These are phyloP conservation scores for Rhodocollybia butyracea DNA, from an alignment of 768 basidiomycete genomes.

Conservation along the genomic window DNA sequence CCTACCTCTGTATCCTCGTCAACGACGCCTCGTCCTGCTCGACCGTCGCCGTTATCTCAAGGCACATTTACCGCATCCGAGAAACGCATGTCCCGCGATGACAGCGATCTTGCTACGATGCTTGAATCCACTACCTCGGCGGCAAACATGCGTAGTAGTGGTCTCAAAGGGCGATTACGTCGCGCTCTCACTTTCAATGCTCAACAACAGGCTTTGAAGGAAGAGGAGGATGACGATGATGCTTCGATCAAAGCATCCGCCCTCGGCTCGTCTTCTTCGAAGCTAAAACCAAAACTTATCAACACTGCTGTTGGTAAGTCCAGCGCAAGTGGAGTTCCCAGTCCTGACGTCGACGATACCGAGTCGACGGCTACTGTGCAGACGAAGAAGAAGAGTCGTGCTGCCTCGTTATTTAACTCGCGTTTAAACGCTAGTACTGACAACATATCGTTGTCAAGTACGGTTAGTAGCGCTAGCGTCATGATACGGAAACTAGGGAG, in stretches of 20 bases:
- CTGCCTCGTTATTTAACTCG: conserved; percentile 81
- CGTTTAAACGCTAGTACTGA: conserved; percentile 86
- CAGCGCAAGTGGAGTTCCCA: conserved; percentile 18
- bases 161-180: conserved; percentile 74
- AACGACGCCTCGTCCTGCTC: conserved; percentile 36
- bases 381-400: conserved; percentile 70
- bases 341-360: conserved; percentile 36
- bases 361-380: conserved; percentile 42
- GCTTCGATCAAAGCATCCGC: conserved; percentile 35
- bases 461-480: conserved; percentile 91
- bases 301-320: conserved; percentile 24
- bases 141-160: conserved; percentile 47
- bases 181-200: conserved; percentile 71
- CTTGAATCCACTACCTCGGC: conserved; percentile 35
- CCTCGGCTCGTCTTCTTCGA: conserved; percentile 21
- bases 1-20: conserved; percentile 21
- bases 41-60: conserved; percentile 72
- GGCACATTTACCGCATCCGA: conserved; percentile 60
- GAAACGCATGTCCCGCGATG: conserved; percentile 76
- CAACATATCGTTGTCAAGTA: conserved; percentile 93
- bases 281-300: conserved; percentile 32
- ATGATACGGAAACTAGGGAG: conserved; percentile 95
- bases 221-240: conserved; percentile 47
- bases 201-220: conserved; percentile 45
- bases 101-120: conserved; percentile 64